Evolutionary conservation across 2,329 filamentous ascomycete species (phyloP).

Genomic region (Fusarium piperis): DNA sequence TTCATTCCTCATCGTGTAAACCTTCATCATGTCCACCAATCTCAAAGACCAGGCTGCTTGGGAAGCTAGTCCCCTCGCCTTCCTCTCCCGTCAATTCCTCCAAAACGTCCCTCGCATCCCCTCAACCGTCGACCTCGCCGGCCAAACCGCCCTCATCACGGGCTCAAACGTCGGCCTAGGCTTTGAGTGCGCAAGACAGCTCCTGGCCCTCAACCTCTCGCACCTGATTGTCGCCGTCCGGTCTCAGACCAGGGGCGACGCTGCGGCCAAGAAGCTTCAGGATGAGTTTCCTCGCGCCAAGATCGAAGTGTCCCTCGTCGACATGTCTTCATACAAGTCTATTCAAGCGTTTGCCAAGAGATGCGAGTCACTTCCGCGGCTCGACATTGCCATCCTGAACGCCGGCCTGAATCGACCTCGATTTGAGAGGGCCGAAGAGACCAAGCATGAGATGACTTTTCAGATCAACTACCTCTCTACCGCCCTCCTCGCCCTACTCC

Average conservation of each 20-base stretch:
- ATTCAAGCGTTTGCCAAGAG: conserved; percentile 53
- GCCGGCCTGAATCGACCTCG: conserved; percentile 49
- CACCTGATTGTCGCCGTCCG: conserved; percentile 60
- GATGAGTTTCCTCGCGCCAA: conserved; percentile 44
- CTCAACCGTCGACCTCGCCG: conserved; percentile 41
- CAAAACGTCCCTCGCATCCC: conserved; percentile 38
- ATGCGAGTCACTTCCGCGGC: conserved; percentile 44
- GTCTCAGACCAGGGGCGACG: conserved; percentile 53
- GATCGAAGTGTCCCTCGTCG: conserved; percentile 59
- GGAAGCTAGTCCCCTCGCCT: conserved; percentile 35
- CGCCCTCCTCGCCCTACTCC: conserved; percentile 44
- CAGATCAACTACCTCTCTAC: conserved; percentile 55
- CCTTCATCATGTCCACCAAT: conserved; percentile 30
- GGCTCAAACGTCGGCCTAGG: conserved; percentile 62
- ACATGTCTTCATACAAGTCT: conserved; percentile 58
- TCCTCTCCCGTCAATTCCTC: conserved; percentile 40
- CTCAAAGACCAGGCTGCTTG: conserved; percentile 32
- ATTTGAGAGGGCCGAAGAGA: conserved; percentile 41
- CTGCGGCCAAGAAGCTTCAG: conserved; percentile 42
- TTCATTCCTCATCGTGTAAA: neutral
- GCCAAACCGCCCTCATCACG: conserved; percentile 58
- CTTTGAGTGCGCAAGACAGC: conserved; percentile 54
- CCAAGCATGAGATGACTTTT: conserved; percentile 53
- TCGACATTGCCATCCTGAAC: conserved; percentile 60
- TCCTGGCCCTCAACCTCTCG: conserved; percentile 52